phyloP scores from a whole-genome alignment of 768 basidiomycete species.

The Boletus sp. region DNA sequence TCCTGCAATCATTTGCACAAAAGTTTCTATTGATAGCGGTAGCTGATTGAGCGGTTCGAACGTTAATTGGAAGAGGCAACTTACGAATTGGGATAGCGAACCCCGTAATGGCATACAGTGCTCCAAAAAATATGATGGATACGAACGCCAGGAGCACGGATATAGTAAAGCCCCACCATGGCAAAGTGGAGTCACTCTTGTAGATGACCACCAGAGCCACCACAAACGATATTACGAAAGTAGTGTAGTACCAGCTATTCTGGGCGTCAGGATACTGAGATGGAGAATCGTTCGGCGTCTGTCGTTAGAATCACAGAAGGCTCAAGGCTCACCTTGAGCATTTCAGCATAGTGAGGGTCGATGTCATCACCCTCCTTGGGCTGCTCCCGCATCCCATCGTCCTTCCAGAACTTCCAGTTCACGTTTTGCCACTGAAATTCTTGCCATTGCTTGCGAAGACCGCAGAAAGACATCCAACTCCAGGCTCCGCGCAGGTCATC shows the following conservation, averaged over 20 bases:
- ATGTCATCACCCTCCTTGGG: conserved; percentile 39
- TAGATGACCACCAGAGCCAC: conserved; percentile 57
- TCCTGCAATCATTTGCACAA: conserved; percentile 38
- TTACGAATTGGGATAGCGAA: conserved; percentile 14
- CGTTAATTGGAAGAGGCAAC: background rate
- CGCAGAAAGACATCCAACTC: conserved; percentile 42
- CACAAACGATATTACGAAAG: conserved; percentile 34
- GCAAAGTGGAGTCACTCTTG: conserved; percentile 50
- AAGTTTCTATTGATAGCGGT: conserved; percentile 11
- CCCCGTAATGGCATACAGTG: conserved; percentile 52
- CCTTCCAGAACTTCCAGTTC: conserved; percentile 39
- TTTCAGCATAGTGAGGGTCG: conserved; percentile 56
- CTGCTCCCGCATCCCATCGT: conserved; percentile 20
- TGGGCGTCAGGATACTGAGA: conserved; percentile 35
- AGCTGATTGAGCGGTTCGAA: background rate
- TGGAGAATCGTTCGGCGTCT: background rate
- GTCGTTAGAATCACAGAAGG: background rate
- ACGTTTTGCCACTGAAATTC: conserved; percentile 30
- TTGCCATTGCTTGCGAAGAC: conserved; percentile 25
- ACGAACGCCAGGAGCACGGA: conserved; percentile 49
- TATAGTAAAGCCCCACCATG: conserved; percentile 60
- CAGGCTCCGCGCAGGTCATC: conserved; percentile 47
- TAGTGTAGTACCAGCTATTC: conserved; percentile 33
- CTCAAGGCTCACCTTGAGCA: conserved; percentile 34
- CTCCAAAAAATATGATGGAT: conserved; percentile 52